These are phyloP conservation scores for Pythium dissotocum DNA, from an alignment of 352 stramenopile genomes.

Conservation along the genomic window DNA sequence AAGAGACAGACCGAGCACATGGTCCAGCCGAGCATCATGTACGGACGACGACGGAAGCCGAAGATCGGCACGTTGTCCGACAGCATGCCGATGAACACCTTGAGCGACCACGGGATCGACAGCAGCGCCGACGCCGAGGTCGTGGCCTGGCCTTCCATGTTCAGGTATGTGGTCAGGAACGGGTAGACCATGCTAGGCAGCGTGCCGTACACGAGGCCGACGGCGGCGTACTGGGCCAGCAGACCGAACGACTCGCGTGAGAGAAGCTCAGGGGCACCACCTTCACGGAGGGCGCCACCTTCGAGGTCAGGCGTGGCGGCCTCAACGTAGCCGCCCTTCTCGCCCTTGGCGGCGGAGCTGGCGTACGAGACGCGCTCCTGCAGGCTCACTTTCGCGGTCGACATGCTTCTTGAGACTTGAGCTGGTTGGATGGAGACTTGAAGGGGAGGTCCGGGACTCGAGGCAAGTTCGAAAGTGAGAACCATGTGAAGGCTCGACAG, in stretches of 20 bases:
- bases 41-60: slow-evolving; percentile 42
- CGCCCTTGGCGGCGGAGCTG: slow-evolving; percentile 27
- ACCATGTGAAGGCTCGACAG: not conserved
- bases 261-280: slow-evolving; percentile 26
- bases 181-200: slow-evolving; percentile 36
- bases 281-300: slow-evolving; percentile 26
- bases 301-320: slow-evolving; percentile 10
- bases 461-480: slow-evolving; percentile 21
- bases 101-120: slow-evolving; percentile 41
- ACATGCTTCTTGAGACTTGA: slow-evolving; percentile 14
- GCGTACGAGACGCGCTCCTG: slow-evolving; percentile 31
- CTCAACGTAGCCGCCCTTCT: slow-evolving; percentile 6
- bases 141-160: slow-evolving; percentile 34
- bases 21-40: slow-evolving; percentile 42
- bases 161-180: slow-evolving; percentile 36
- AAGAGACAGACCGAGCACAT: slow-evolving; percentile 26
- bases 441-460: not conserved
- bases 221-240: slow-evolving; percentile 34
- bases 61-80: slow-evolving; percentile 44
- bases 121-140: slow-evolving; percentile 32
- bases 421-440: not conserved
- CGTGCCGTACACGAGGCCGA: slow-evolving; percentile 34
- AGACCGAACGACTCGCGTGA: slow-evolving; percentile 34
- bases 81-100: slow-evolving; percentile 42
- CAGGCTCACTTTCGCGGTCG: slow-evolving; percentile 20